Evolutionary conservation across 2,329 filamentous ascomycete species (phyloP).

Genomic region (Shiraia sp.): DNA sequence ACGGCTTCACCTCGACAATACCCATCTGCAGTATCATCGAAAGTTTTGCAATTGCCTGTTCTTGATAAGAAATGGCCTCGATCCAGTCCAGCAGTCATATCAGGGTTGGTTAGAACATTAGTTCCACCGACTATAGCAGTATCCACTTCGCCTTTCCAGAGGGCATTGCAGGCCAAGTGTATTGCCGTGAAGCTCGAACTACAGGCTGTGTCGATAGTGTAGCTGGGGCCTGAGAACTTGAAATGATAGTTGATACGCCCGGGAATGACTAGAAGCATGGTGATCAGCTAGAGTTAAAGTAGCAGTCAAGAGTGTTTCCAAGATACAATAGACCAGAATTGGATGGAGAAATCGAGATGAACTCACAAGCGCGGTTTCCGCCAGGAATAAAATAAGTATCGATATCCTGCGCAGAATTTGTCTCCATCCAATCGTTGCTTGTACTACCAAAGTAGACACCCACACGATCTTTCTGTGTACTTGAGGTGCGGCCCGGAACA

Average conservation of each 20-base stretch:
- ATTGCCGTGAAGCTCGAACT: conserved; percentile 20
- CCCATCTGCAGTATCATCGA: conserved; percentile 38
- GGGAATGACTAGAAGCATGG: conserved; percentile 39
- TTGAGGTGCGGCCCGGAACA: conserved; percentile 29
- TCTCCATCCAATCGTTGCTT: conserved; percentile 35
- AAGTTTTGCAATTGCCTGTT: conserved; percentile 36
- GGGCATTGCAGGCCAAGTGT: conserved; percentile 25
- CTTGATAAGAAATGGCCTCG: conserved; percentile 27
- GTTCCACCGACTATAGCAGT: conserved; percentile 26
- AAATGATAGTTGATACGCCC: conserved; percentile 51
- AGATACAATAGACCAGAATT: too few relatives aligned
- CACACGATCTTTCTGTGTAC: conserved; percentile 30
- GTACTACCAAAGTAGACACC: conserved; percentile 39
- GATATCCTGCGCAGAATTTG: conserved; percentile 37
- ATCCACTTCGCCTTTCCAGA: conserved; percentile 18
- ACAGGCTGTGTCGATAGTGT: conserved; percentile 10
- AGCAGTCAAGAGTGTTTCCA: too few relatives aligned
- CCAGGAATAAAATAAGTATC: conserved; percentile 60
- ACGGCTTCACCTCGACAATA: conserved; percentile 42
- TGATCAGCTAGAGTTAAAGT: not conserved
- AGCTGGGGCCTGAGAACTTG: conserved; percentile 25
- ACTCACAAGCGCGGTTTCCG: conserved; percentile 50
- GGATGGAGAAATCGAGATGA: not conserved
- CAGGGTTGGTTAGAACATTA: conserved; percentile 27
- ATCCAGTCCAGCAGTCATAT: conserved; percentile 50